Evolutionary conservation across 495 filamentous ascomycete species (phyloP).

Genomic region (Podospora comata): DNA sequence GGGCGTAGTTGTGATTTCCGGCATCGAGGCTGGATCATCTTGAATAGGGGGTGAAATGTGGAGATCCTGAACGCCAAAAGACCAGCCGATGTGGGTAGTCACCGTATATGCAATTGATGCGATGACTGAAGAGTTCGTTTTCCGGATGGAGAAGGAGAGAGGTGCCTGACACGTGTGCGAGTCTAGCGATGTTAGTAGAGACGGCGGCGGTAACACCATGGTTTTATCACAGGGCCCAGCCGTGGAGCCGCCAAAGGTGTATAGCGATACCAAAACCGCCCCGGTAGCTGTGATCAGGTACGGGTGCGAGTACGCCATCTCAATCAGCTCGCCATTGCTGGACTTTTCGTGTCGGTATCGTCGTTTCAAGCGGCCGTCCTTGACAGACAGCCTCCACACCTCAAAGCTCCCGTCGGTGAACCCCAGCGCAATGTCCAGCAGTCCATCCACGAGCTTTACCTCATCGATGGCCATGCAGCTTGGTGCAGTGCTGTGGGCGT

Average conservation of each 20-base stretch:
- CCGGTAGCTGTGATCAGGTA: conserved; percentile 76
- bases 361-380: conserved; percentile 40
- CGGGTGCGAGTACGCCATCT: conserved; percentile 69
- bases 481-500: conserved; percentile 39
- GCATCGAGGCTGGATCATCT: conserved; percentile 27
- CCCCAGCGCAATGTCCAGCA: conserved; percentile 62
- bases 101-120: conserved; percentile 84
- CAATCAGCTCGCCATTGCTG: conserved; percentile 65
- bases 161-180: conserved; percentile 80
- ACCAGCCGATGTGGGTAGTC: conserved; percentile 71
- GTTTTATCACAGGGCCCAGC: conserved; percentile 4
- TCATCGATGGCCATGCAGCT: conserved; percentile 67
- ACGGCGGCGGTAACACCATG: conserved; percentile 36
- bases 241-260: conserved; percentile 53
- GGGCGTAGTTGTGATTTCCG: conserved; percentile 47
- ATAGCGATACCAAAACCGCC: conserved; percentile 69
- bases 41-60: conserved; percentile 47
- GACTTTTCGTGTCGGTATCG: conserved; percentile 55
- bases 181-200: conserved; percentile 72
- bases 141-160: conserved; percentile 71
- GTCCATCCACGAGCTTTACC: conserved; percentile 31
- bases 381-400: conserved; percentile 58
- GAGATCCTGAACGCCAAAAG: conserved; percentile 85
- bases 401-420: conserved; percentile 74
- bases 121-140: conserved; percentile 56